phyloP scores from a whole-genome alignment of 2,329 filamentous ascomycete species.

The Ophiocordyceps australis region DNA sequence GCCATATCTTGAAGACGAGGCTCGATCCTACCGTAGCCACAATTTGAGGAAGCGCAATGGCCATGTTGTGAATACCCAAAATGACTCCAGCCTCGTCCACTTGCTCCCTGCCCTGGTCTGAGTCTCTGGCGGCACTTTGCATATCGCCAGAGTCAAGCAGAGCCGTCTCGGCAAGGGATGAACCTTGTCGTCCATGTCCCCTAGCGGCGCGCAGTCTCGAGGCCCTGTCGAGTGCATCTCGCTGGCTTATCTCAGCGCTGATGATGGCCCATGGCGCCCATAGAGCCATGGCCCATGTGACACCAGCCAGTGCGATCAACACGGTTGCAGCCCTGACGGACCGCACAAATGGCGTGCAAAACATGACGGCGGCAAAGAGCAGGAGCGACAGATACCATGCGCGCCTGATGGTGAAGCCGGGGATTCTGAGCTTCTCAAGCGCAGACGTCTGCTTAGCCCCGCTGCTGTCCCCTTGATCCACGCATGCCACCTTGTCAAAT shows the following conservation, averaged over 20 bases:
- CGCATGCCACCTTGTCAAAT: no score
- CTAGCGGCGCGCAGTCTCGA: no score
- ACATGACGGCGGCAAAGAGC: slow-evolving; percentile 70
- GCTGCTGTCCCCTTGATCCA: no score
- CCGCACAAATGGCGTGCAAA: slow-evolving; percentile 62
- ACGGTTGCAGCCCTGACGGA: slow-evolving; percentile 54
- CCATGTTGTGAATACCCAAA: slow-evolving; percentile 88
- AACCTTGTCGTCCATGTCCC: no score
- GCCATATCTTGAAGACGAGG: slow-evolving; percentile 65
- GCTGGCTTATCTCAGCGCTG: slow-evolving; percentile 73
- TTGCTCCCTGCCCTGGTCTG: slow-evolving; percentile 36
- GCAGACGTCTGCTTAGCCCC: slow-evolving; percentile 20
- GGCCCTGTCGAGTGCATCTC: slow-evolving; percentile 56
- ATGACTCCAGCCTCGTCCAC: slow-evolving; percentile 76
- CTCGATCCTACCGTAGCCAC: slow-evolving; percentile 74
- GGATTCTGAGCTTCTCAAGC: slow-evolving; percentile 52
- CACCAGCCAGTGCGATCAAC: slow-evolving; percentile 64
- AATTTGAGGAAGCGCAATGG: slow-evolving; percentile 81
- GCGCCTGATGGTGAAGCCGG: slow-evolving; percentile 69
- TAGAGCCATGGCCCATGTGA: slow-evolving; percentile 82
- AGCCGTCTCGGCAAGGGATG: no score
- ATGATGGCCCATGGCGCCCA: slow-evolving; percentile 96
- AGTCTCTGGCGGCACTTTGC: no score
- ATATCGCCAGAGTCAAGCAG: no score
- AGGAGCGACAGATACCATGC: slow-evolving; percentile 75